Evolutionary conservation across 768 basidiomycete species (phyloP).

Genomic region (Lentinula raphanica): DNA sequence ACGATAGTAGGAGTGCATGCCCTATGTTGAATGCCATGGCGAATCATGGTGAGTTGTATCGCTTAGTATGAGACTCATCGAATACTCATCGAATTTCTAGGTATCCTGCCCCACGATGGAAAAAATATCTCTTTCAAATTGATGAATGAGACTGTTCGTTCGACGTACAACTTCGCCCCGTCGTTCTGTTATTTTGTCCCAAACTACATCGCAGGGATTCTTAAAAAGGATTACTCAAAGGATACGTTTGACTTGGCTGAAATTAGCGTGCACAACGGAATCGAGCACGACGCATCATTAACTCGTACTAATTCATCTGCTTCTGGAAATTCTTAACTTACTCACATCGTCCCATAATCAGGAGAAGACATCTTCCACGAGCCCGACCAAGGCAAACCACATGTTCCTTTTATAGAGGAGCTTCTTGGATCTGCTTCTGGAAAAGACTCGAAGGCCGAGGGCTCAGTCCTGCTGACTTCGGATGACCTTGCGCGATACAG

Average conservation of each 20-base stretch:
- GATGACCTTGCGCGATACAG: constrained; percentile 55
- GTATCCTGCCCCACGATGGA: constrained; percentile 64
- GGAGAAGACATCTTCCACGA: constrained; percentile 46
- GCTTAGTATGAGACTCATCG: constrained; percentile 9
- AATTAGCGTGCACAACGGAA: constrained; percentile 68
- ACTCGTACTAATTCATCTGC: constrained; percentile 39
- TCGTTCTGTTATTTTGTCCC: constrained; percentile 67
- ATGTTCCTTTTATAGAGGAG: constrained; percentile 47
- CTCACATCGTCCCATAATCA: constrained; percentile 16
- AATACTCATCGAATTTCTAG: constrained; percentile 28
- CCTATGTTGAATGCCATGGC: constrained; percentile 78
- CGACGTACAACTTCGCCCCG: constrained; percentile 66
- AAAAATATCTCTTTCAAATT: constrained; percentile 61
- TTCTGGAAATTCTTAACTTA: constrained; percentile 9
- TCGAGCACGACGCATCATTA: constrained; percentile 66
- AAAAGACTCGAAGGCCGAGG: constrained; percentile 19
- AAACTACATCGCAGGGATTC: constrained; percentile 50
- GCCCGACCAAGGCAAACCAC: constrained; percentile 49
- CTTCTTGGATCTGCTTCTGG: constrained; percentile 57
- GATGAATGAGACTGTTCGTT: constrained; percentile 35
- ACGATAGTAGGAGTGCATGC: constrained; percentile 69
- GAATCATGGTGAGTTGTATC: constrained; percentile 58
- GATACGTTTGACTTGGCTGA: constrained; percentile 65
- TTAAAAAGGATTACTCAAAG: constrained; percentile 50
- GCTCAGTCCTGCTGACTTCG: constrained; percentile 39